Base-by-base conservation (phyloP, 164 flowering plant genomes). In the Vitis amurensis region DNA sequence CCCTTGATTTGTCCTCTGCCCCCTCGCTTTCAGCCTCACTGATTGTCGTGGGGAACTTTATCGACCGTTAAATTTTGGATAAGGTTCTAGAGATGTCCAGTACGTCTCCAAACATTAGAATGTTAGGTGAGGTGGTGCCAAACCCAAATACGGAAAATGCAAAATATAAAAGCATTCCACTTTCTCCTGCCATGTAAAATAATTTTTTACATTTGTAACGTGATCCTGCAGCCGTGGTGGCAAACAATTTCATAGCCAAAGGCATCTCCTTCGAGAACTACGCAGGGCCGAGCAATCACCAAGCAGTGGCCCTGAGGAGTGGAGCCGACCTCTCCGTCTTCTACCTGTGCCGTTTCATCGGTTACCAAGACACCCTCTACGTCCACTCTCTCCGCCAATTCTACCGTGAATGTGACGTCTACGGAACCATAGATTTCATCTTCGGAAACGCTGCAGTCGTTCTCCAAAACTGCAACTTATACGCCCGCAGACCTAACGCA, bases 381-480 rank as follows among this genome's bases (percentile, higher is more conserved):
- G 81, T 73, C 64, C 89, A 86, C 53, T 76, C 84, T 63, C 75
- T 79, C 8, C 73, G 86, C 1, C 87, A 86, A 65, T 84, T 86
- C 68, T 84, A 77, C 31, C 79, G 87, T 2, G 77, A 86, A 0
- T 86, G 93, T 13, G 85, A 79, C 68, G 68, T 91, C 31, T 86
- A 83, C 50, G 93, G 97, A 52, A 91, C 93, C 0, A 75, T 91
- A 3, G 92, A 88, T 63, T 88, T 87, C 86, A 81, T 88, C 31
- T 88, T 92, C 71, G 83, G 92, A 50, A 82, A 88, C 68, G 89
- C 90, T 0, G 86, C 86, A 3, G 90, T 74, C 7, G 92, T 84
- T 1, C 57, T 88, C 49, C 89, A 88, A 30, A 70, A 76, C 17
- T 78, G 88, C 73, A 84, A 76, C 19, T 63, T 88, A n/a, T 85